Evolutionary conservation across 148 eudicot species (phyloP).

Genomic region (Camellia granthamiana): DNA sequence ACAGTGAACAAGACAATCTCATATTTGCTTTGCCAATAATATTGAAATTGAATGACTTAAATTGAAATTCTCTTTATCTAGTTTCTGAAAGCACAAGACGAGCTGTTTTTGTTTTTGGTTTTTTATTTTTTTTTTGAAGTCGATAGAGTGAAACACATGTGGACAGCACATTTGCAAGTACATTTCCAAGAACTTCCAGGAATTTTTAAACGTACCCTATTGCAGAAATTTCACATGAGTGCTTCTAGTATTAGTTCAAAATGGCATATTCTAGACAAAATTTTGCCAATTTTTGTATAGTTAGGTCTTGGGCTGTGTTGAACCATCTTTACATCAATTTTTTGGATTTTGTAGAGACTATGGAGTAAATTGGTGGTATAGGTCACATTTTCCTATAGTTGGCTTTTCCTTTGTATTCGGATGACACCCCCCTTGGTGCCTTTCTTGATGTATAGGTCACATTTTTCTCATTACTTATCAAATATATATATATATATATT

Average conservation of each 20-base stretch:
- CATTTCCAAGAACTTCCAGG: not conserved
- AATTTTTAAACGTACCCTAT: not conserved
- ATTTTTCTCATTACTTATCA: no score
- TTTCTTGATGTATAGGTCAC: no score
- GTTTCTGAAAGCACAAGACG: no score
- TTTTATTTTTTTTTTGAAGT: not conserved
- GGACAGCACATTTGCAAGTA: not conserved
- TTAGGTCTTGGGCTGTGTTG: no score
- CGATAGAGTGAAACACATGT: not conserved
- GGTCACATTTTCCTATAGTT: no score
- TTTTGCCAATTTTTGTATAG: not conserved
- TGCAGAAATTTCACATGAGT: not conserved
- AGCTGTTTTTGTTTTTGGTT: not conserved
- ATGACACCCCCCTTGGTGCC: no score
- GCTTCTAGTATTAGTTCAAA: not conserved
- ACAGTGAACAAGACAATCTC: not conserved
- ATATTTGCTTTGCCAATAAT: not conserved
- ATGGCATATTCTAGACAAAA: constrained; percentile 1
- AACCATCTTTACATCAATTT: no score
- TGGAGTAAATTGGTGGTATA: no score
- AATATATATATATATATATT: no score
- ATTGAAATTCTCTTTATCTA: not conserved
- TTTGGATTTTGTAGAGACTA: no score
- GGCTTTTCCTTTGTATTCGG: no score
- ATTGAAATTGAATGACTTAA: not conserved